These are phyloP conservation scores for Pachyrhizus erosus DNA, from an alignment of 306 rosid species.

Conservation along the genomic window DNA sequence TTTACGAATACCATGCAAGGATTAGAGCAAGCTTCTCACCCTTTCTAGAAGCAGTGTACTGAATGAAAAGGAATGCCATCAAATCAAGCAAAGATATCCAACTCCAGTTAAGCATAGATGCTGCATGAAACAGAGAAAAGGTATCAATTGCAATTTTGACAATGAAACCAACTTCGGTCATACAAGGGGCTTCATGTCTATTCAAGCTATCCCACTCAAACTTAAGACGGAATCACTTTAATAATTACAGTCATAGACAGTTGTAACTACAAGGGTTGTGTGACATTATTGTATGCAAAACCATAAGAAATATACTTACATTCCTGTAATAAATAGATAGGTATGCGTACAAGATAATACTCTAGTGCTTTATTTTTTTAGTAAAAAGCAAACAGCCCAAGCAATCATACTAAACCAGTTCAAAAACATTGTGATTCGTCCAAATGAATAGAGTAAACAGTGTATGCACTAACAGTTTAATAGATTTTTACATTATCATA, in stretches of 20 bases:
- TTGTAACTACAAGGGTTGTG: neutral
- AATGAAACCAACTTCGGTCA: constrained; percentile 6
- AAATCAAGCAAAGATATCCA: constrained; percentile 54
- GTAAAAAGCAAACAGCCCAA: neutral
- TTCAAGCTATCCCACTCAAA: constrained; percentile 21
- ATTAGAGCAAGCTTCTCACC: constrained; percentile 47
- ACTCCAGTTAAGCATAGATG: constrained; percentile 55
- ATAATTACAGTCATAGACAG: neutral
- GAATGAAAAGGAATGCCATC: constrained; percentile 52
- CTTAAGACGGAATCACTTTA: neutral
- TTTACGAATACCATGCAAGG: constrained; percentile 2
- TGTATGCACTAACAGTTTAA: neutral
- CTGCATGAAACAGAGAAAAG: constrained; percentile 44
- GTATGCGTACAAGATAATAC: neutral
- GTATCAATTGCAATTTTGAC: constrained; percentile 12
- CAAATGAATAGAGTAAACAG: neutral
- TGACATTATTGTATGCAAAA: neutral
- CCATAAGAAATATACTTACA: neutral
- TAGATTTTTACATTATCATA: neutral
- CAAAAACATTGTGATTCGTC: neutral
- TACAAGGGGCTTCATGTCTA: neutral
- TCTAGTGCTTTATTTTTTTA: neutral
- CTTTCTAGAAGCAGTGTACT: constrained; percentile 49
- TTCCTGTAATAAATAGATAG: neutral
- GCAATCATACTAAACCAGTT: neutral